Conservation (phyloP, 2,329 filamentous ascomycete species). For the Apiospora saccharicola region DNA sequence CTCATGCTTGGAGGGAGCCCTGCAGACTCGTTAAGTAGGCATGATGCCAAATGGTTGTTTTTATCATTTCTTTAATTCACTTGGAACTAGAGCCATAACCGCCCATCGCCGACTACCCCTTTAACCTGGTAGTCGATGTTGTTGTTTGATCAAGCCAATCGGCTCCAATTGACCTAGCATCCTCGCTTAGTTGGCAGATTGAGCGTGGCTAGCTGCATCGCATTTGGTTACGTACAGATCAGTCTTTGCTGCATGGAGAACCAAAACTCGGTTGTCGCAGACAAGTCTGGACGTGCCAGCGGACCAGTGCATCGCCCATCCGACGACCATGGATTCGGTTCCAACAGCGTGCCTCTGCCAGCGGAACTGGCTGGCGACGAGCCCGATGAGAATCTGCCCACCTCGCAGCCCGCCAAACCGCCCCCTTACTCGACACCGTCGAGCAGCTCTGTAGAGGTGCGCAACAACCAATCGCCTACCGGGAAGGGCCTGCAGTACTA, state of each 20-base stretch:
- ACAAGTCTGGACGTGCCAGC: conserved; percentile 7
- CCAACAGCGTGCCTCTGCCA: conserved; percentile 6
- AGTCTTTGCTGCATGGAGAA: conserved; percentile 13
- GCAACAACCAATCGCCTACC: conserved; percentile 23
- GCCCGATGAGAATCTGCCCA: not conserved
- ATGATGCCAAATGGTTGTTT: not conserved
- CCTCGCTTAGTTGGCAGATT: not conserved
- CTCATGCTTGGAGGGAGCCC: not conserved
- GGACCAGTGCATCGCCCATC: conserved; percentile 9
- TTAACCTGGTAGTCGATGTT: not conserved
- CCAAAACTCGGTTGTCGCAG: not conserved
- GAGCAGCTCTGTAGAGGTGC: conserved; percentile 30
- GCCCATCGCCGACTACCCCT: not conserved
- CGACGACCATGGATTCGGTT: conserved; percentile 7
- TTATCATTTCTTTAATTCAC: not conserved
- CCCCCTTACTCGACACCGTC: conserved; percentile 42
- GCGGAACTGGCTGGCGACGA: not conserved
- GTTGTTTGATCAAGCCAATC: not conserved
- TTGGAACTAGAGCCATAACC: not conserved
- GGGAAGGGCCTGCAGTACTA: conserved; percentile 46
- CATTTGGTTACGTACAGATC: not conserved
- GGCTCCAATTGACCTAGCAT: not conserved
- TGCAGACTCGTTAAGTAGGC: no score
- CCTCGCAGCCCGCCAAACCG: conserved; percentile 24
- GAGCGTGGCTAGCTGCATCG: not conserved